A percentile compares a stretch with the other conserved stretches of the same genome.
Evolutionary conservation across 441 rosid genomes (phyloP).

Genomic region (Metrosideros polymorpha): DNA sequence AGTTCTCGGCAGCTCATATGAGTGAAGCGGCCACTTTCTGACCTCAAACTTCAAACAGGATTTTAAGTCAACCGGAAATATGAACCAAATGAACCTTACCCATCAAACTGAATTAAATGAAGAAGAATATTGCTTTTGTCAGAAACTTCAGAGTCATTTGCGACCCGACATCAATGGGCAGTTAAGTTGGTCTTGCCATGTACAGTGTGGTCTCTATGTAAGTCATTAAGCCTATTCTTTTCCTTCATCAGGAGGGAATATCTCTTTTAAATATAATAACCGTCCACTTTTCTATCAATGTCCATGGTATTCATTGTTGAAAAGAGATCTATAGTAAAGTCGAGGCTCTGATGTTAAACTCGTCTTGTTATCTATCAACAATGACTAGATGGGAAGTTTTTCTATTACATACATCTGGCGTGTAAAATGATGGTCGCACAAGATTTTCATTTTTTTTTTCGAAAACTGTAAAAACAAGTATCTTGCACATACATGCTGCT

Average conservation of each 20-base stretch:
- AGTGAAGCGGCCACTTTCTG: accelerated
- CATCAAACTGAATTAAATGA: background rate
- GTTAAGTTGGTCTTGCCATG: background rate
- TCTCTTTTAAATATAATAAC: background rate
- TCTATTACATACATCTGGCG: background rate
- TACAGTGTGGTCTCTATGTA: background rate
- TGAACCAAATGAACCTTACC: background rate
- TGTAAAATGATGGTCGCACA: background rate
- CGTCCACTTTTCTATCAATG: background rate
- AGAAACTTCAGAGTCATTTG: background rate
- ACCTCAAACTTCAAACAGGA: background rate
- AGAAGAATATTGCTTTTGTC: background rate
- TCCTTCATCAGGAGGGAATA: background rate
- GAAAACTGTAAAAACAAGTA: background rate
- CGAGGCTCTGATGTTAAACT: background rate
- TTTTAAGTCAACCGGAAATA: background rate
- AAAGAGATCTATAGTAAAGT: background rate
- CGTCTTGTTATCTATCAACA: no score
- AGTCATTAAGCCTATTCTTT: background rate
- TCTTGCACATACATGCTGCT: background rate
- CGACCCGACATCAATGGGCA: background rate
- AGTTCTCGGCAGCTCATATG: slow-evolving; percentile 5
- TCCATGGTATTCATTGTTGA: accelerated
- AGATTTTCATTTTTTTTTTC: background rate
- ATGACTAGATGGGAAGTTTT: background rate